phyloP scores from a whole-genome alignment of 2,329 filamentous ascomycete genomes.

The Gaeumannomyces tritici region DNA sequence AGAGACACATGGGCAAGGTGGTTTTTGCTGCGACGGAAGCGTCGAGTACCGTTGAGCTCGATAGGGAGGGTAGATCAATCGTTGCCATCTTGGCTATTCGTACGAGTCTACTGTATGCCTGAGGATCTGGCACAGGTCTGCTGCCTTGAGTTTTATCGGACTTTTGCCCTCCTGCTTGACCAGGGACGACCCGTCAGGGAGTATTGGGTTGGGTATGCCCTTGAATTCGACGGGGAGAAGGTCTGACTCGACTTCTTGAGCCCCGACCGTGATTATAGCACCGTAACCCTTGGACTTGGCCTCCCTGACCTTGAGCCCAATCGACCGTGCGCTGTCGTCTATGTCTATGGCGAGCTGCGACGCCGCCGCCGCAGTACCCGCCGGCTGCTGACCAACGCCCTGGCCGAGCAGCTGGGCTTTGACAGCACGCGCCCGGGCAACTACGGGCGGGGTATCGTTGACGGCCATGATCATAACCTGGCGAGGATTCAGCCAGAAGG shows the following conservation, averaged over 20 bases:
- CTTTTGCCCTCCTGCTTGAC: constrained; percentile 4
- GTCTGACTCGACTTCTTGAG: constrained; percentile 48
- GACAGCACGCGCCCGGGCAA: constrained; percentile 36
- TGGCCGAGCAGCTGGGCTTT: constrained; percentile 31
- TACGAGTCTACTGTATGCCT: constrained; percentile 36
- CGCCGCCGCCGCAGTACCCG: constrained; percentile 31
- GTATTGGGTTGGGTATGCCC: constrained; percentile 6
- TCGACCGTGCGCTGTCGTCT: constrained; percentile 50
- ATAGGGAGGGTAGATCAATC: neutral
- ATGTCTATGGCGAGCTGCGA: constrained; percentile 60
- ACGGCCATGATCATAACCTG: constrained; percentile 69
- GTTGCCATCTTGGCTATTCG: constrained; percentile 23
- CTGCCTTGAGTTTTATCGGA: constrained; percentile 25
- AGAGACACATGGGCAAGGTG: neutral
- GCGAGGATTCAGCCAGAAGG: constrained; percentile 79
- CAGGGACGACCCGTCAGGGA: neutral
- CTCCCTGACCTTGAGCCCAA: constrained; percentile 62
- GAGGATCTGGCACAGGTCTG: constrained; percentile 34
- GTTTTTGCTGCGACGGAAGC: neutral
- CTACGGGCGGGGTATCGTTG: constrained; percentile 47
- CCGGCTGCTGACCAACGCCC: constrained; percentile 14
- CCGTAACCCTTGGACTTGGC: constrained; percentile 67
- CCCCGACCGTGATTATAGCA: constrained; percentile 63
- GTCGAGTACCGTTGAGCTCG: neutral
- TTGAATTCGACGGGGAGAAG: constrained; percentile 41